A percentile compares a stretch with the other conserved stretches of the same genome.
phyloP scores from a whole-genome alignment of 2,329 filamentous ascomycete genomes.

The Talaromyces sp. region DNA sequence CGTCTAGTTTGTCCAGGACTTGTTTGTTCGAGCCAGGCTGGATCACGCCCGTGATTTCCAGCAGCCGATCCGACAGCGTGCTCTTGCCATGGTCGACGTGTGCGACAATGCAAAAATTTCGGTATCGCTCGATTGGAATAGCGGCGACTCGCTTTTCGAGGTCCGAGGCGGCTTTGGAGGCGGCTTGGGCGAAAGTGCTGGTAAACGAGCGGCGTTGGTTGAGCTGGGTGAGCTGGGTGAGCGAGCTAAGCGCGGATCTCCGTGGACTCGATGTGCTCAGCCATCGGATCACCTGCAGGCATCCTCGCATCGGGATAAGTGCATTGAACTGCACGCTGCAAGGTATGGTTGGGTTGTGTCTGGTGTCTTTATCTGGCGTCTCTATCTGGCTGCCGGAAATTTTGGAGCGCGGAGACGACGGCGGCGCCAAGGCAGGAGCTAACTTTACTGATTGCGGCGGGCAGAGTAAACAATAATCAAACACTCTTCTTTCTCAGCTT shows the following conservation, averaged over 20 bases:
- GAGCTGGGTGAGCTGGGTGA: conserved; percentile 11
- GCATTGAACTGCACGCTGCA: conserved; percentile 18
- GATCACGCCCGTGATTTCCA: conserved; percentile 94
- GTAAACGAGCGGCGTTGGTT: conserved; percentile 25
- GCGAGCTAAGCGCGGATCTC: conserved; percentile 22
- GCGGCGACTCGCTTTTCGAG: conserved; percentile 54
- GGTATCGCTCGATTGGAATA: conserved; percentile 53
- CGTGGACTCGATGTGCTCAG: conserved; percentile 36
- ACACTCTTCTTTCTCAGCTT: conserved; percentile 20
- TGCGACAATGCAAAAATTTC: conserved; percentile 98
- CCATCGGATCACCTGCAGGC: conserved; percentile 43
- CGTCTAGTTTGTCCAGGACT: conserved; percentile 93
- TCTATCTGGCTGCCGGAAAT: conserved; percentile 12
- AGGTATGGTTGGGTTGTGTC: background rate
- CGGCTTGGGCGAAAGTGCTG: conserved; percentile 21
- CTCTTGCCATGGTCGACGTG: conserved; percentile 99
- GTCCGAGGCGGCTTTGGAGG: conserved; percentile 35
- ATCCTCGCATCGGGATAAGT: conserved; percentile 43
- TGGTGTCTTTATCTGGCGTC: conserved; percentile 13
- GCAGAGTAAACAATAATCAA: conserved; percentile 36
- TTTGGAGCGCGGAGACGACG: background rate
- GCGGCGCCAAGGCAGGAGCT: conserved; percentile 2
- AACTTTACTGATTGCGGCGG: conserved; percentile 29
- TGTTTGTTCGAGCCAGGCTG: conserved; percentile 83
- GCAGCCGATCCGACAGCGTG: conserved; percentile 84